phyloP scores from a whole-genome alignment of 306 rosid genomes.

The Corylus heterophylla region DNA sequence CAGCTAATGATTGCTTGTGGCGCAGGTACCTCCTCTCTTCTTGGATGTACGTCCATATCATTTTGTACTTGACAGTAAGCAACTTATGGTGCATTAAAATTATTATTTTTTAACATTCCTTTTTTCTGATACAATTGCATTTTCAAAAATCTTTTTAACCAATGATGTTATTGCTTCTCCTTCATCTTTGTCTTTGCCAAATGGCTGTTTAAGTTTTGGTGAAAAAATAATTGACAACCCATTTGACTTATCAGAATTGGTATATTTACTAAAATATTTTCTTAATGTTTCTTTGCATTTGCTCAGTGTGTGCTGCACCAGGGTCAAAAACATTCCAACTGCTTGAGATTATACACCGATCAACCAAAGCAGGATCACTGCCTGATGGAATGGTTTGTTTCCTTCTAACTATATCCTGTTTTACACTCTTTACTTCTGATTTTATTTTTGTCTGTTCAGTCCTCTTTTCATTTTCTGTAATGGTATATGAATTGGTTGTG shows the following conservation, averaged over 20 bases:
- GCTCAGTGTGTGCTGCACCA: conserved; percentile 98
- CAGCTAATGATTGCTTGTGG: conserved; percentile 25
- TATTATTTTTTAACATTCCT: conserved; percentile 15
- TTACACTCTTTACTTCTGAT: conserved; percentile 19
- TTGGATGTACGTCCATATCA: conserved; percentile 84
- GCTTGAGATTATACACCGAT: conserved; percentile 84
- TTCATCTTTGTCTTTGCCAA: background rate
- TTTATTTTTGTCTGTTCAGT: background rate
- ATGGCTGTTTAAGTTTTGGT: background rate
- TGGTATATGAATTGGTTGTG: conserved; percentile 3
- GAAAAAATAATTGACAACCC: background rate
- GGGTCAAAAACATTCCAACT: conserved; percentile 98
- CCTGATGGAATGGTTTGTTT: conserved; percentile 89
- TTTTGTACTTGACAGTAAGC: conserved; percentile 92
- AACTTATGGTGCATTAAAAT: conserved; percentile 37
- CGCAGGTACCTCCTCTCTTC: conserved; percentile 97
- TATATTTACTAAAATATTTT: background rate
- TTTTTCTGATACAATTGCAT: background rate
- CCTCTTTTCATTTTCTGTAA: conserved; percentile 11
- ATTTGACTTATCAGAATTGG: background rate
- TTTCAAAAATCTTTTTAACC: background rate
- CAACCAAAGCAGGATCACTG: conserved; percentile 68
- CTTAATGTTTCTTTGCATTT: conserved; percentile 28
- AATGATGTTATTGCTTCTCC: background rate
- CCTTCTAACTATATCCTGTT: conserved; percentile 10